These are phyloP conservation scores for slime mould (Dictyostelium discoideum) DNA, from an alignment of 78 protist species.

Conservation along the genomic window DNA sequence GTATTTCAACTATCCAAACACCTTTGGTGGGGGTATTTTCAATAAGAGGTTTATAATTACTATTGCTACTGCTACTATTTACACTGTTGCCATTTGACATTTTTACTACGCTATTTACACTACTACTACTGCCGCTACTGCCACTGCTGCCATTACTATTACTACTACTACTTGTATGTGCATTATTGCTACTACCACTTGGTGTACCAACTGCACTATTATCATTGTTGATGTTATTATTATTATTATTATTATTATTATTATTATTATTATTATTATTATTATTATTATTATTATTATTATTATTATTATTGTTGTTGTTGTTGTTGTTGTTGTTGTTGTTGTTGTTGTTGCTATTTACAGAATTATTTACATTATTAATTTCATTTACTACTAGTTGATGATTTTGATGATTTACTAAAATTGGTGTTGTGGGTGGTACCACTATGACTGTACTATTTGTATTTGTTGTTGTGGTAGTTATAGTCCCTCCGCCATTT, in stretches of 20 bases:
- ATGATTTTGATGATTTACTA: background rate
- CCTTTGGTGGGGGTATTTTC: conserved; percentile 38
- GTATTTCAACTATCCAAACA: conserved; percentile 55
- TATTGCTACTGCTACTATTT: background rate
- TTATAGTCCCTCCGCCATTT: background rate
- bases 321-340: background rate
- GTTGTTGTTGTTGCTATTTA: background rate
- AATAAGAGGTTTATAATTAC: background rate
- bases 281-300: background rate
- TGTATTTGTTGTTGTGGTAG: background rate
- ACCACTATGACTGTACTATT: background rate
- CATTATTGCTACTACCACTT: conserved; percentile 13
- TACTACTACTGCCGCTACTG: background rate
- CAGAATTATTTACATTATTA: background rate
- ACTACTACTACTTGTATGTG: background rate
- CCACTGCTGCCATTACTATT: conserved; percentile 1
- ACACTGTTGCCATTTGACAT: background rate
- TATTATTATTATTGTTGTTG: background rate
- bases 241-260: background rate
- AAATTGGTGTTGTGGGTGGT: background rate
- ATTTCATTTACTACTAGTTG: background rate
- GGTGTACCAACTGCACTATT: conserved; percentile 25
- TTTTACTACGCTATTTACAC: background rate
- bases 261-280: background rate
- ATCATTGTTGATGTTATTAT: background rate